Evolutionary conservation across 257 asterid genomes (phyloP), one percentile per base, ranked within the genome.

Genomic region (Przewalskia tangutica): DNA sequence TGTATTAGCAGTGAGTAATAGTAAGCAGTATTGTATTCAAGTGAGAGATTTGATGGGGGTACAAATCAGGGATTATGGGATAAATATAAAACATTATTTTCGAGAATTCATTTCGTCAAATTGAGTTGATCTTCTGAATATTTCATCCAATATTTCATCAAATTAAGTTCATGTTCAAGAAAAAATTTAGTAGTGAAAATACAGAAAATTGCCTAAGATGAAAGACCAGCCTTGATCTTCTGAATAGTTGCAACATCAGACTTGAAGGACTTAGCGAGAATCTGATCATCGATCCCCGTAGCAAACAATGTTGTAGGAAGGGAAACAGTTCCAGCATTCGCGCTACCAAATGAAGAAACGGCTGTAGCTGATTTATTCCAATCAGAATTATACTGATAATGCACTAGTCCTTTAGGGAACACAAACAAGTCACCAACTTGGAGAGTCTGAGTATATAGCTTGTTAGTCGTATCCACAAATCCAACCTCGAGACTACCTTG

Each of bases 221-320:
- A 77, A 77, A 56, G 75, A 36, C 79, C 60, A 5, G 82, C 86
- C 23, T 32, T 20, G 66, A 8, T 46, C 84, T 65, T 65, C 50
- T 14, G 75, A 2, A 65, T 65, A 1, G 75, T 65, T 12, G 75
- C 48, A 14, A 36, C 2, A 65, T 36, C 75, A 65, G 75, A 7
- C 13, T 65, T 65, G 12, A 65, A 65, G 75, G 75, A 65, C 23
- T 65, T 34, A 0, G 75, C 3, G 13, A 36, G 48, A 65, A 36
- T 14, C 42, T 65, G 50, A 65, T 36, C 38, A 48, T 82, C 82
- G 34, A 67, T 34, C 0, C 48, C 12, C 0, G 75, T 65, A 16
- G 48, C 50, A 34, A 65, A 65, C 75, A 65, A 7, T 36, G 75
- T 65, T 65, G 75, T 65, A 14, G 75, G 75, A 65, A 65, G 50